Evolutionary conservation across 192 early-diverging fungal genomes (phyloP).

Genomic region (Entrophospora sp.): DNA sequence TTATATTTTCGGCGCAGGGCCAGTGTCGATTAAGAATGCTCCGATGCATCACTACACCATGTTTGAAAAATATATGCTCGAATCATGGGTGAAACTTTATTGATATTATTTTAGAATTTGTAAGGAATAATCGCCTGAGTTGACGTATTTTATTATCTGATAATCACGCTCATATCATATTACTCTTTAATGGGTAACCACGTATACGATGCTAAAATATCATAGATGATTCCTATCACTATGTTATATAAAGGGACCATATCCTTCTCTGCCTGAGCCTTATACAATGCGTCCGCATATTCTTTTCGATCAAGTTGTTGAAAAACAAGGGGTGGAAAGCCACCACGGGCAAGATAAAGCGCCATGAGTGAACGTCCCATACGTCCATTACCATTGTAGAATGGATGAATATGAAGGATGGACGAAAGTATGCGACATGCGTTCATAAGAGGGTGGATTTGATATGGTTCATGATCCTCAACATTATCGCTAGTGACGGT

Average conservation of each 20-base stretch:
- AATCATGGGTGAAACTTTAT: too few species aligned
- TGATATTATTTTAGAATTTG: too few species aligned
- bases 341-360: neutral
- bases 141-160: neutral
- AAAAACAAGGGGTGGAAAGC: constrained; percentile 11
- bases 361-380: constrained; percentile 6
- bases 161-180: neutral
- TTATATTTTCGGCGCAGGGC: too few species aligned
- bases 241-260: neutral
- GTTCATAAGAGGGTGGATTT: constrained; percentile 11
- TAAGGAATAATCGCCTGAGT: too few species aligned
- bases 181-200: neutral
- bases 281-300: neutral
- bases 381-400: constrained; percentile 15
- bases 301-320: constrained; percentile 7
- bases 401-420: constrained; percentile 10
- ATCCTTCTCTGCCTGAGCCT: neutral
- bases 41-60: too few species aligned
- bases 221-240: constrained; percentile 15
- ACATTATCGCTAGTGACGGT: neutral
- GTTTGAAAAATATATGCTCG: too few species aligned
- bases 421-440: constrained; percentile 5
- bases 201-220: constrained; percentile 2
- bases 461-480: neutral
- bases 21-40: too few species aligned